These are phyloP conservation scores for Fusarium floridanum DNA, from an alignment of 2,329 filamentous ascomycete genomes.

Conservation along the genomic window DNA sequence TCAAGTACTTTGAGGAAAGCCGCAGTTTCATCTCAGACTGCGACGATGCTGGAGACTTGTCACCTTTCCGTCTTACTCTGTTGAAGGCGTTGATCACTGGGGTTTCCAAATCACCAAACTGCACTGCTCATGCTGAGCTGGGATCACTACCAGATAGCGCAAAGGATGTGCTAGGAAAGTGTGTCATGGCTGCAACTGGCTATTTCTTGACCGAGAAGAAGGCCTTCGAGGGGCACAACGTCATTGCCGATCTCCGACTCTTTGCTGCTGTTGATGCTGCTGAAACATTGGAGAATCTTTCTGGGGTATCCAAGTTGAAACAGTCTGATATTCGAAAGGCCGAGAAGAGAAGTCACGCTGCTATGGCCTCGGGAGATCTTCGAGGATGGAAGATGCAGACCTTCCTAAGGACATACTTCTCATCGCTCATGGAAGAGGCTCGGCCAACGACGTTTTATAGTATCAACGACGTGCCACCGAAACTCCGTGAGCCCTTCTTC, in stretches of 20 bases:
- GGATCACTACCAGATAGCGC: constrained; percentile 41
- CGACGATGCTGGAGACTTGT: constrained; percentile 38
- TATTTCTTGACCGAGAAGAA: constrained; percentile 50
- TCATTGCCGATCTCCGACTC: constrained; percentile 44
- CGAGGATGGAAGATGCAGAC: constrained; percentile 61
- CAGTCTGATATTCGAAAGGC: constrained; percentile 51
- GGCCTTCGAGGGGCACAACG: constrained; percentile 42
- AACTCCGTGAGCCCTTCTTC: constrained; percentile 50
- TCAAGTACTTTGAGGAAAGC: constrained; percentile 54
- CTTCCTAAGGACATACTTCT: constrained; percentile 57
- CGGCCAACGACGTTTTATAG: constrained; percentile 52
- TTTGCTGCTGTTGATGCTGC: constrained; percentile 53
- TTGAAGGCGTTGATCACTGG: constrained; percentile 52
- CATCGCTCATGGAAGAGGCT: constrained; percentile 48
- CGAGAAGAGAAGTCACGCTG: constrained; percentile 51
- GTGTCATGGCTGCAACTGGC: constrained; percentile 43
- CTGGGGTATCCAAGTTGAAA: constrained; percentile 43
- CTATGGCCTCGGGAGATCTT: constrained; percentile 53
- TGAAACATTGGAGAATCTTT: constrained; percentile 37
- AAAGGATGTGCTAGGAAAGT: constrained; percentile 45
- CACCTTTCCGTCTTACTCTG: constrained; percentile 52
- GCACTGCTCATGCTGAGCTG: constrained; percentile 42
- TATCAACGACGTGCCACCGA: constrained; percentile 46
- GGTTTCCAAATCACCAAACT: constrained; percentile 46
- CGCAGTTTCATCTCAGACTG: constrained; percentile 45